Percentiles rank a stretch among this genome's conserved stretches.
phyloP scores from a whole-genome alignment of 2,329 filamentous ascomycete genomes.

The Penicillium sp. region DNA sequence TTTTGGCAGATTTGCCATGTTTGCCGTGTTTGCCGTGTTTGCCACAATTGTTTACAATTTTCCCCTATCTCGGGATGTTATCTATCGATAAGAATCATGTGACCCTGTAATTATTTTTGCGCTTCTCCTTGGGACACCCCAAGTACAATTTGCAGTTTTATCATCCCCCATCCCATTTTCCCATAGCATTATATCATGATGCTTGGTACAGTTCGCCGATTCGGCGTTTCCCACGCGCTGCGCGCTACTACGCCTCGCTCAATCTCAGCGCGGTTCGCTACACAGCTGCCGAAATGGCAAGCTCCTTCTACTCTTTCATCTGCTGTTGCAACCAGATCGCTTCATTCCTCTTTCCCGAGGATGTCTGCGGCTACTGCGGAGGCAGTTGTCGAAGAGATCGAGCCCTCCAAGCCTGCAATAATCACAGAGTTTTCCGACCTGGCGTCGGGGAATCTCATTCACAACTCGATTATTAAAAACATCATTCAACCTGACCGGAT shows the following conservation, averaged over 20 bases:
- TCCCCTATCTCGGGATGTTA: conserved; percentile 1
- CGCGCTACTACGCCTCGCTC: conserved; percentile 33
- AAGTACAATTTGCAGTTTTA: conserved; percentile 7
- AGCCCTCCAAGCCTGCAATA: conserved; percentile 13
- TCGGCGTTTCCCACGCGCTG: conserved; percentile 37
- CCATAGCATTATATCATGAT: conserved; percentile 27
- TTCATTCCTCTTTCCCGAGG: conserved; percentile 32
- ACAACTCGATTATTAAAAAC: conserved; percentile 63
- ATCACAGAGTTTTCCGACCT: conserved; percentile 43
- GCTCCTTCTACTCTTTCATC: conserved; percentile 17
- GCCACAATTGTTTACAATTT: background rate
- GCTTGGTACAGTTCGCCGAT: conserved; percentile 42
- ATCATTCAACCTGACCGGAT: conserved; percentile 64
- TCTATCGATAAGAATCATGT: conserved; percentile 25
- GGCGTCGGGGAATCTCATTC: conserved; percentile 48
- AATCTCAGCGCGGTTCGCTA: conserved; percentile 27
- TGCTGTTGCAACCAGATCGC: conserved; percentile 23
- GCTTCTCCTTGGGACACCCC: conserved; percentile 14
- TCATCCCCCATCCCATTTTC: conserved; percentile 5
- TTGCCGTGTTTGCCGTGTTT: conserved; percentile 1
- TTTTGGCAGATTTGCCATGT: background rate
- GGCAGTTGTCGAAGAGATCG: conserved; percentile 18
- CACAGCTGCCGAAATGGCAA: conserved; percentile 31
- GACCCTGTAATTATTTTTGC: conserved; percentile 23
- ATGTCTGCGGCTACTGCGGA: conserved; percentile 27